Percentiles rank a stretch among this genome's conserved stretches.
Evolutionary conservation across 306 rosid species (phyloP).

Genomic region (Castanea sativa): DNA sequence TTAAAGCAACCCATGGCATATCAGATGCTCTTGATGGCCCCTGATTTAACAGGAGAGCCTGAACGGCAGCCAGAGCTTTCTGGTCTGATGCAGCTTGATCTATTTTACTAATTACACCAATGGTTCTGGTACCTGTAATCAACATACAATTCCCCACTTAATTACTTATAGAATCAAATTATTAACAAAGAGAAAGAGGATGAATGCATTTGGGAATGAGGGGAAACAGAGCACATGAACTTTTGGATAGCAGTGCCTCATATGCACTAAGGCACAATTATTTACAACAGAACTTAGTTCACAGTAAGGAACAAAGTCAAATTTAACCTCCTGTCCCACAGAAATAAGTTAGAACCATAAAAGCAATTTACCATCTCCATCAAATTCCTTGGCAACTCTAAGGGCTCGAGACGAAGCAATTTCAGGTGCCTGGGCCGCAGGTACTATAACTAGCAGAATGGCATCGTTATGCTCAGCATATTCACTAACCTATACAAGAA

Average conservation of each 20-base stretch:
- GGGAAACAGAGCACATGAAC: background rate
- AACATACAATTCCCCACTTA: slow-evolving; percentile 13
- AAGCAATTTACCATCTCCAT: slow-evolving; percentile 68
- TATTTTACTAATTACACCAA: slow-evolving; percentile 88
- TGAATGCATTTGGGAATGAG: background rate
- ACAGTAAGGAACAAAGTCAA: background rate
- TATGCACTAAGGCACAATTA: background rate
- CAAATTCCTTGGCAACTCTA: slow-evolving; percentile 78
- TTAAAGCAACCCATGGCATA: slow-evolving; percentile 93
- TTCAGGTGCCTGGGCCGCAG: slow-evolving; percentile 94
- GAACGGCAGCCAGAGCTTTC: slow-evolving; percentile 92
- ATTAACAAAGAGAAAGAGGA: slow-evolving; percentile 10
- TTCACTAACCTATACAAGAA: slow-evolving; percentile 73
- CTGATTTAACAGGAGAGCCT: slow-evolving; percentile 83
- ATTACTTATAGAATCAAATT: slow-evolving; percentile 16
- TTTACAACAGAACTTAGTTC: background rate
- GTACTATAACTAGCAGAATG: slow-evolving; percentile 74
- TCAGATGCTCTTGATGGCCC: slow-evolving; percentile 88
- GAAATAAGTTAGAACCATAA: background rate
- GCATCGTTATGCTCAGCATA: slow-evolving; percentile 94
- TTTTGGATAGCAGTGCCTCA: background rate
- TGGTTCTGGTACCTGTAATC: slow-evolving; percentile 76
- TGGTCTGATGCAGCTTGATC: slow-evolving; percentile 95
- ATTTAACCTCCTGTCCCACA: background rate
- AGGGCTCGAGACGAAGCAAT: slow-evolving; percentile 86